Evolutionary conservation across 23 red algal genomes (phyloP).

Genomic region (Gracilariopsis chorda): DNA sequence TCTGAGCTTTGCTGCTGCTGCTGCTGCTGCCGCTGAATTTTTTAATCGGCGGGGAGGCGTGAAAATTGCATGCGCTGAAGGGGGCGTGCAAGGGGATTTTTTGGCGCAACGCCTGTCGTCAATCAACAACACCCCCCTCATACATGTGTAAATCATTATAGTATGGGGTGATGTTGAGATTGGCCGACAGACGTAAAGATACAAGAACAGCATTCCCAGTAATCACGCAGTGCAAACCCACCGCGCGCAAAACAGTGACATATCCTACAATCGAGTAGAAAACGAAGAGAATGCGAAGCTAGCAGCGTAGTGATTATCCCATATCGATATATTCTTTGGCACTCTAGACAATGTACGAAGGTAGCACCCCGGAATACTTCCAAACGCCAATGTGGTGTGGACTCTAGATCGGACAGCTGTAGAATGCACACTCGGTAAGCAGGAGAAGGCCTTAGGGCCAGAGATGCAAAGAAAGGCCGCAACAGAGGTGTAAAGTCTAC

Average conservation of each 20-base stretch:
- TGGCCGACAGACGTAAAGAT: too few relatives aligned
- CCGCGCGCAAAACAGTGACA: not conserved
- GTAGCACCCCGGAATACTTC: not conserved
- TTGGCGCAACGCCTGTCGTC: too few relatives aligned
- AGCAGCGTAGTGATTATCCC: not conserved
- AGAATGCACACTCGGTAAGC: not conserved
- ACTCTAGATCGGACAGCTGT: not conserved
- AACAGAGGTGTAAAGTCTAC: not conserved
- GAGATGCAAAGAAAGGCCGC: not conserved
- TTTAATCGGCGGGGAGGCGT: too few relatives aligned
- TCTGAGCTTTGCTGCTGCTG: too few relatives aligned
- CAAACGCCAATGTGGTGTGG: not conserved
- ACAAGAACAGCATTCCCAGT: not conserved
- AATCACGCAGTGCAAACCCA: not conserved
- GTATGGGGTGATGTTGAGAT: too few relatives aligned
- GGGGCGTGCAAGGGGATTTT: too few relatives aligned
- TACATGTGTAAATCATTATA: too few relatives aligned
- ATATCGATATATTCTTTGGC: not conserved
- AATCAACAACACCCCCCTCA: too few relatives aligned
- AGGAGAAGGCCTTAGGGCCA: not conserved
- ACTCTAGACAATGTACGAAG: not conserved
- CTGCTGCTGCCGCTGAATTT: too few relatives aligned
- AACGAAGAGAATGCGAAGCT: constrained; percentile 22
- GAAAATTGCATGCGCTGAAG: too few relatives aligned
- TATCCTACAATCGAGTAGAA: constrained; percentile 28